phyloP scores from a whole-genome alignment of 2,329 filamentous ascomycete genomes.

The Phialophora verrucosa region DNA sequence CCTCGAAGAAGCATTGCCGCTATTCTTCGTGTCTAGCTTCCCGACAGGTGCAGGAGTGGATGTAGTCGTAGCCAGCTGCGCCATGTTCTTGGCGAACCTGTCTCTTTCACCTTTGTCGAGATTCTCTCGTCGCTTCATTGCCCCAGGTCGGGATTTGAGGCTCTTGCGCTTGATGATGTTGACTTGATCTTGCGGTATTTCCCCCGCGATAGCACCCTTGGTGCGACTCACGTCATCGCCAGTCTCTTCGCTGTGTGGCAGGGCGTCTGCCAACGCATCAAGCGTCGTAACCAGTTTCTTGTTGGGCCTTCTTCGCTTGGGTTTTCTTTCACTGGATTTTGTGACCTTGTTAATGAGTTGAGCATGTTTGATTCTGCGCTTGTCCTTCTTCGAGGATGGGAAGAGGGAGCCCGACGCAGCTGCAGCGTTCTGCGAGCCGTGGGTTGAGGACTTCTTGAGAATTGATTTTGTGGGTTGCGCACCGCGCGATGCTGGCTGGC shows the following conservation, averaged over 20 bases:
- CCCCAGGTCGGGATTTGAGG: conserved; percentile 75
- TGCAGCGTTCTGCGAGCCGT: neutral
- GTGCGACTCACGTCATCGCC: conserved; percentile 49
- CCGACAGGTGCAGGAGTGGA: neutral
- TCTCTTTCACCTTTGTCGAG: conserved; percentile 81
- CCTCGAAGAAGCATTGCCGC: conserved; percentile 18
- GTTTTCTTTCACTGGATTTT: conserved; percentile 59
- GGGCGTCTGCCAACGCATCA: conserved; percentile 76
- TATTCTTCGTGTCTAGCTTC: conserved; percentile 17
- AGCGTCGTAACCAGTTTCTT: conserved; percentile 81
- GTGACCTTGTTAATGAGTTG: conserved; percentile 77
- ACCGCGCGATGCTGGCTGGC: conserved; percentile 8
- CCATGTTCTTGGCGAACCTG: conserved; percentile 83
- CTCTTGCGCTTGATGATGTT: conserved; percentile 78
- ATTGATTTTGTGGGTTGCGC: conserved; percentile 31
- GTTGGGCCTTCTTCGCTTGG: conserved; percentile 67
- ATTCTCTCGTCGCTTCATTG: conserved; percentile 80
- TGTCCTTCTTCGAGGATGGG: conserved; percentile 78
- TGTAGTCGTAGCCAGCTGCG: conserved; percentile 60
- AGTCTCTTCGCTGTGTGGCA: conserved; percentile 66
- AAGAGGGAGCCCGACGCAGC: conserved; percentile 52
- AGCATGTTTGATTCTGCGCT: conserved; percentile 80
- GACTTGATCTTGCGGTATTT: conserved; percentile 50
- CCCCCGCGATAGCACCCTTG: conserved; percentile 38
- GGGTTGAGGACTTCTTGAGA: conserved; percentile 27